Evolutionary conservation across 495 filamentous ascomycete genomes (phyloP).

Genomic region (Corynascus novoguineensis): DNA sequence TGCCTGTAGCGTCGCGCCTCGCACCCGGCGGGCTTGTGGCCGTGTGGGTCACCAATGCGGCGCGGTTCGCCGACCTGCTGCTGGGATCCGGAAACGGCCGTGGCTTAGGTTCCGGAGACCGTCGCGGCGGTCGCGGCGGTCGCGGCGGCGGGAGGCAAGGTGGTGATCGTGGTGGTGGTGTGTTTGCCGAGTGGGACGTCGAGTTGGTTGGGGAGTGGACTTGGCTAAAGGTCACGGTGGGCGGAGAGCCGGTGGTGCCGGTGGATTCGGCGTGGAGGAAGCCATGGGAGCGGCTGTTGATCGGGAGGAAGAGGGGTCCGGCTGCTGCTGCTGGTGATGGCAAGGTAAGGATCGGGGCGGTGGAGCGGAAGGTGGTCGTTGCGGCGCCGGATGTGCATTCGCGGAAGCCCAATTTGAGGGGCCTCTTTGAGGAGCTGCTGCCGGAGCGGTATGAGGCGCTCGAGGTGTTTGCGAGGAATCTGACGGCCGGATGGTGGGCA

Average conservation of each 20-base stretch:
- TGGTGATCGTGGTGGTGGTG: not conserved
- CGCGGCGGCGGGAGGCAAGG: too few relatives aligned
- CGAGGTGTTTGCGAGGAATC: conserved; percentile 82
- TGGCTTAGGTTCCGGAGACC: too few relatives aligned
- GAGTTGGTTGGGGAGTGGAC: conserved; percentile 74
- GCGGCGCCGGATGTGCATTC: conserved; percentile 89
- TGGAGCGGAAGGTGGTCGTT: conserved; percentile 50
- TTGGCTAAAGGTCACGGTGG: conserved; percentile 77
- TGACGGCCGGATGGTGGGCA: conserved; percentile 82
- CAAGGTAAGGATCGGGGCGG: conserved; percentile 25
- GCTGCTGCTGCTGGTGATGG: conserved; percentile 11
- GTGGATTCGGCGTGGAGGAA: conserved; percentile 70
- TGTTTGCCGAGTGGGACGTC: conserved; percentile 62
- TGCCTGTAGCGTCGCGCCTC: conserved; percentile 55
- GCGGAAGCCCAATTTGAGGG: conserved; percentile 63
- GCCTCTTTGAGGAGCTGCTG: conserved; percentile 42
- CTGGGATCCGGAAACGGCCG: conserved; percentile 36
- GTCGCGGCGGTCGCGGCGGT: too few relatives aligned
- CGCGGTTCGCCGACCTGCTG: conserved; percentile 52
- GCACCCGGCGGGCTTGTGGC: conserved; percentile 54
- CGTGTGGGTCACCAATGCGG: conserved; percentile 87
- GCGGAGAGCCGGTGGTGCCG: conserved; percentile 63
- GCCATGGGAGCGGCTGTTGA: conserved; percentile 78
- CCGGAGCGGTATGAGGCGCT: conserved; percentile 55
- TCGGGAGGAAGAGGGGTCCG: conserved; percentile 49